These are phyloP conservation scores for Coemansia sp. DNA, from an alignment of 192 early-diverging fungal genomes.

Conservation along the genomic window DNA sequence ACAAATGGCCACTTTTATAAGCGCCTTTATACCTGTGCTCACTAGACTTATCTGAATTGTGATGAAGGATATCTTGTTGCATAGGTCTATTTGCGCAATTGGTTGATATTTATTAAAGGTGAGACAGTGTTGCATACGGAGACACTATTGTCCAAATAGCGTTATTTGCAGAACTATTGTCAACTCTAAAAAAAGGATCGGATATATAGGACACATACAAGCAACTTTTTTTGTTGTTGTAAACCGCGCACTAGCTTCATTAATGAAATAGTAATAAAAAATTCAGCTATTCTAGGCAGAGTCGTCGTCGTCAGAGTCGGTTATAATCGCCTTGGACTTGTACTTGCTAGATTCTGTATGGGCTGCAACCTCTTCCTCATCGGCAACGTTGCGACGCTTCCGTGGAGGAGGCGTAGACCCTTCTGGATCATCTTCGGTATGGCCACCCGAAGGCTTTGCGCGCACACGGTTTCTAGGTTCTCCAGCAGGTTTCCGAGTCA, in stretches of 20 bases:
- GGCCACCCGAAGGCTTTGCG: slow-evolving; percentile 64
- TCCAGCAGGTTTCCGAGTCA: neutral
- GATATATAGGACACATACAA: no score
- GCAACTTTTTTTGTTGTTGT: neutral
- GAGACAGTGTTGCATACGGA: no score
- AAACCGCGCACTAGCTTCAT: neutral
- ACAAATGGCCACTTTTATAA: no score
- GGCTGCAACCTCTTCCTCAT: slow-evolving; percentile 22
- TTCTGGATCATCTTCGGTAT: slow-evolving; percentile 72
- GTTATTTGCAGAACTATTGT: no score
- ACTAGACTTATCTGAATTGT: no score
- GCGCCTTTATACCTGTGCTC: no score
- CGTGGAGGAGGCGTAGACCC: slow-evolving; percentile 80
- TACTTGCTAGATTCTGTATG: slow-evolving; percentile 44
- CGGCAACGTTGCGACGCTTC: slow-evolving; percentile 69
- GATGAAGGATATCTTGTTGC: no score
- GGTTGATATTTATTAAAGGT: no score
- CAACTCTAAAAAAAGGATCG: no score
- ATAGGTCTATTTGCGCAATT: no score
- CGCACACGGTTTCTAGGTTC: neutral
- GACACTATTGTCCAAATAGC: no score
- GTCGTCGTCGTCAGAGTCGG: slow-evolving; percentile 23
- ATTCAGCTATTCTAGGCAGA: neutral
- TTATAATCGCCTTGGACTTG: slow-evolving; percentile 38
- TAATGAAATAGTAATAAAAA: neutral